Evolutionary conservation across 2,329 filamentous ascomycete genomes (phyloP), one percentile per base, ranked within the genome.

Genomic region (Myrmaecium sp.): DNA sequence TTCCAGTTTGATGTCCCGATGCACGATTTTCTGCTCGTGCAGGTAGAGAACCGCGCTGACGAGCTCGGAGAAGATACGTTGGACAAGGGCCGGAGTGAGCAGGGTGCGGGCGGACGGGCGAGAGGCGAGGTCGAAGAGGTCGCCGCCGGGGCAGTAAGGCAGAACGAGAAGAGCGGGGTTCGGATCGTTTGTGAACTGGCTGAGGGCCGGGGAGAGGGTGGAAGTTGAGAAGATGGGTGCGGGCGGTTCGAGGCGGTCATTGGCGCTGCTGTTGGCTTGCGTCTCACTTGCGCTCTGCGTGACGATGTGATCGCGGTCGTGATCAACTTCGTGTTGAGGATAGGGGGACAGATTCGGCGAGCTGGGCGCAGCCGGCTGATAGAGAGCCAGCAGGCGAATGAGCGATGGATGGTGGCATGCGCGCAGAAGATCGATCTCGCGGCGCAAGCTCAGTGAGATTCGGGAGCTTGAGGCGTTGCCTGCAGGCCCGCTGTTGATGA

Each of bases 1-100:
- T 62, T 98, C 89, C 32, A 98, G 73, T 57, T 98, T 98, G 53
- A 98, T 91, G 51, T 98, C 89, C 33, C 89, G 73, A 49, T 98
- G 89, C 28, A 95, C 86, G 46, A 98, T 93, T 38, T 70, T 74
- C 41, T 79, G 63, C 28, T 69, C 61, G 51, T 98, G 89, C 25
- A 98, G 60, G 55, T 95, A 94, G 31, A 66, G 68, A 18, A 92
- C 75, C 0, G 86, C 89, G 33, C 69, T 74, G 14, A 95, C 74
- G 35, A 95, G 53, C 50, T 98, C 89, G 9, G 84, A 66, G 51
- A 94, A 94, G 30, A 95, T 83, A 27, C 89, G 70, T 36, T 81
- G 69, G 25, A 94, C 63, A 23, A 95, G 56, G 2, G 58, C 46
- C 0, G 80, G 68, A 4, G 65, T 71, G 25, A 94, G 60, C 1